Evolutionary conservation across 768 basidiomycete genomes (phyloP), one percentile per base, ranked within the genome.

Genomic region (Termitomyces sp.): DNA sequence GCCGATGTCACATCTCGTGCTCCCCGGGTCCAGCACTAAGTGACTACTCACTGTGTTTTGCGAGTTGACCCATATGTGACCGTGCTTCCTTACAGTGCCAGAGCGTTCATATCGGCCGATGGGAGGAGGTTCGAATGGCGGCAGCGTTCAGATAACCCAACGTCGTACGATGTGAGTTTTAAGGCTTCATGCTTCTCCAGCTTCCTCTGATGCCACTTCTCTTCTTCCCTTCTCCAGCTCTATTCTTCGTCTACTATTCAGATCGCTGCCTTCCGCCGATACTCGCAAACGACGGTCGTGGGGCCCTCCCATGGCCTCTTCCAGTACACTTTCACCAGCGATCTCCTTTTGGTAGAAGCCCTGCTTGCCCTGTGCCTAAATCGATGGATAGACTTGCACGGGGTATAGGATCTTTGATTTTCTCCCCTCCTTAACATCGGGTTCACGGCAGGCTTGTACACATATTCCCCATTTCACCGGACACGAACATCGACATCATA

Each of bases 331-430:
- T 89, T 90, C 68, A 76, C 73, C 41, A 74, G 85, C 46, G 81
- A 81, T 56, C 63, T 71, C 33, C 80, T 89, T 51, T 68, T 90
- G 59, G 75, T 86, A 18, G 80, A 89, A 63, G 76, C 79, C 5
- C 70, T 89, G 54, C 70, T 90, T 38, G 76, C 89, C 7, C 73
- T 91, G 50, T 84, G 79, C 64, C 71, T 91, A 59, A 89, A 89
- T 68, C 78, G 89, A 55, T 90, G 87, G 87, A 69, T 89, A 65
- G 89, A 89, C 70, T 70, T 75, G 66, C 74, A 72, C 63, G 79
- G 79, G 33, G 68, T 78, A 63, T 79, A 72, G 68, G 60, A 44
- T 45, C 7, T 52, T 59, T 49, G 36, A 12, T 43, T 46, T n/a
- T 25, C 40, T 39, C 32, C 23, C 51, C 46, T 31, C 39, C 52